Percentiles rank a stretch among this genome's conserved stretches.
These are phyloP conservation scores for Candida tropicalis DNA, from an alignment of 1,139 yeast genomes.

Conservation along the genomic window DNA sequence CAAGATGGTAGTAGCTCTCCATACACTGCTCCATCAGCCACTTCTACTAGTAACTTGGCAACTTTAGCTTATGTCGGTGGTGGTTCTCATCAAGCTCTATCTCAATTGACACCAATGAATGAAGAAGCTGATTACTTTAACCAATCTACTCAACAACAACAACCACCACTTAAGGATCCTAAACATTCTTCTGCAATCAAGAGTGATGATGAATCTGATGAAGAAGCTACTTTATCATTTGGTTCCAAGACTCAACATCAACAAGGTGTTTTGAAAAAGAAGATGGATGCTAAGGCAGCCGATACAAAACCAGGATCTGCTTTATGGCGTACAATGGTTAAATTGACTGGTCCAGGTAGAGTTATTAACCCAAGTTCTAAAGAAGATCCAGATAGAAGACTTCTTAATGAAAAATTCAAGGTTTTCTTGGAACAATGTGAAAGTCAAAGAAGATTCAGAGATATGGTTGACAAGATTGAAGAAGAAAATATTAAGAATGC, in stretches of 20 bases:
- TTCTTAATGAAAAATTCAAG: constrained; percentile 76
- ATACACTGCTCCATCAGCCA: constrained; percentile 74
- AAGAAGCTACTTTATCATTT: constrained; percentile 55
- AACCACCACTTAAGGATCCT: constrained; percentile 12
- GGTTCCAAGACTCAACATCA: constrained; percentile 58
- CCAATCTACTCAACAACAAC: constrained; percentile 27
- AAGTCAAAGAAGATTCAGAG: constrained; percentile 76
- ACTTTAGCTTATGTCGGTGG: constrained; percentile 52
- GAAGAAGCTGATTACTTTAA: constrained; percentile 52
- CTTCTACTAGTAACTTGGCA: constrained; percentile 62
- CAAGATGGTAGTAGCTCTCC: constrained; percentile 55
- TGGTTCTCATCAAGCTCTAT: constrained; percentile 30
- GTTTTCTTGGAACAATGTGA: constrained; percentile 86
- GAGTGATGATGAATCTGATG: constrained; percentile 40
- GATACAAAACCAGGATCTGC: constrained; percentile 42
- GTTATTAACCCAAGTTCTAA: constrained; percentile 68
- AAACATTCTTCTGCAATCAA: constrained; percentile 2
- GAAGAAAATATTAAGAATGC: constrained; percentile 23
- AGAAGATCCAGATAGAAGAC: constrained; percentile 63
- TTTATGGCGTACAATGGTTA: constrained; percentile 86
- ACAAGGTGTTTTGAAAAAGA: constrained; percentile 47
- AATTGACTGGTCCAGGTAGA: constrained; percentile 80
- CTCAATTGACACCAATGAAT: constrained; percentile 51
- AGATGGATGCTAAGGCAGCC: constrained; percentile 30
- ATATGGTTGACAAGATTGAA: constrained; percentile 64